These are phyloP conservation scores for Sporothrix brunneoviolacea DNA, from an alignment of 2,329 filamentous ascomycete genomes.

Conservation along the genomic window DNA sequence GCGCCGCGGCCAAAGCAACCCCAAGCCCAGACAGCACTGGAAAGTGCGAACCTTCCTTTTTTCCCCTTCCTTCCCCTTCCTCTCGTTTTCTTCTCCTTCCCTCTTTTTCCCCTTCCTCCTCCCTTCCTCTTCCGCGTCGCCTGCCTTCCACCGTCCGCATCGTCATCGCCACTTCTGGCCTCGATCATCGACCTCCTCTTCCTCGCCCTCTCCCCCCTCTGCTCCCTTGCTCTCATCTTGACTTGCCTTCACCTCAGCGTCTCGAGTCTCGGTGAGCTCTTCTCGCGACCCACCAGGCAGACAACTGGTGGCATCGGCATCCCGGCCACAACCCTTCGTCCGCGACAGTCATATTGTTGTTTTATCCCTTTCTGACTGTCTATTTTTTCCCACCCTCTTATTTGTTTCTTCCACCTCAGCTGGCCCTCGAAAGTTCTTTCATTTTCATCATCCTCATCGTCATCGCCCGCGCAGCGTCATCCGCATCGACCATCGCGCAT, in stretches of 20 bases:
- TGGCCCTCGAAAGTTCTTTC: no score
- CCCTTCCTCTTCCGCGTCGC: conserved; percentile 1
- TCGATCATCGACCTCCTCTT: background rate
- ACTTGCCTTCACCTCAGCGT: background rate
- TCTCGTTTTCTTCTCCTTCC: background rate
- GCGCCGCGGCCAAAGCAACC: conserved; percentile 19
- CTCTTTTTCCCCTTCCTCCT: background rate
- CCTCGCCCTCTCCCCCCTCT: background rate
- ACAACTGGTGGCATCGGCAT: no score
- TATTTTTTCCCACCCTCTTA: no score
- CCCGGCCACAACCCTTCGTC: no score
- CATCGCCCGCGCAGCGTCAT: no score
- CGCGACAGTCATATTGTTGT: no score
- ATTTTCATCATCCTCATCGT: no score
- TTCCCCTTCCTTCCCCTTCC: background rate
- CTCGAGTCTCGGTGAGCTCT: background rate
- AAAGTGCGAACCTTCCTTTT: conserved; percentile 15
- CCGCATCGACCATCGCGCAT: no score
- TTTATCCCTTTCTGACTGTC: no score
- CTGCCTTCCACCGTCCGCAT: background rate
- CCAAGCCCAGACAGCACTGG: conserved; percentile 17
- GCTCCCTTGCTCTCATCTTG: conserved; percentile 5
- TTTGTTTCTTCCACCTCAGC: no score
- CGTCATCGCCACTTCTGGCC: background rate
- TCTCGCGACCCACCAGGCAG: no score